phyloP scores from a whole-genome alignment of 1,139 yeast genomes.

The Wickerhamomyces sp. region DNA sequence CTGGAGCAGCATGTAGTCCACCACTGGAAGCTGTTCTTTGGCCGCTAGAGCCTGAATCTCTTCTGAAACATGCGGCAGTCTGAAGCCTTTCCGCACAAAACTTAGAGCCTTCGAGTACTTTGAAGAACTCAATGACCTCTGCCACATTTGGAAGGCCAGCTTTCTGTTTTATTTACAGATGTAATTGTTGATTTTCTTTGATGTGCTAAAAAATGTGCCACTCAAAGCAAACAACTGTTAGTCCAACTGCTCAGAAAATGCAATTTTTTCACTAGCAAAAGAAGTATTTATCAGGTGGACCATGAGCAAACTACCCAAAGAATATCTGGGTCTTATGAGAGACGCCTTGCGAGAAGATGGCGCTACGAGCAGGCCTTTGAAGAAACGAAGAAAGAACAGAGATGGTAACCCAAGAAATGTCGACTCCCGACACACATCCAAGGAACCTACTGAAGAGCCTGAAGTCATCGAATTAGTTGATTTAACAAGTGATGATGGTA shows the following conservation, averaged over 20 bases:
- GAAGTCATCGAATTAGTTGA: conserved; percentile 7
- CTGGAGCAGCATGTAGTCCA: conserved; percentile 10
- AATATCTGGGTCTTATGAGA: conserved; percentile 33
- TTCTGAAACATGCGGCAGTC: not conserved
- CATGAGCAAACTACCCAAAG: conserved; percentile 28
- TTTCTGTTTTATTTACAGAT: no score
- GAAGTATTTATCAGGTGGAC: not conserved
- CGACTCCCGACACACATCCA: conserved; percentile 2
- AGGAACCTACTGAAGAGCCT: conserved; percentile 2
- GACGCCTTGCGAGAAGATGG: conserved; percentile 27
- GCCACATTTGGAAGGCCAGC: not conserved
- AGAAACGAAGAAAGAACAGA: conserved; percentile 17
- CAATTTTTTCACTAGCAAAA: not conserved
- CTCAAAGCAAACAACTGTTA: no score
- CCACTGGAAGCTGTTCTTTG: conserved; percentile 6
- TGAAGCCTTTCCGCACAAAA: conserved; percentile 1
- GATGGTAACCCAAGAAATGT: not conserved
- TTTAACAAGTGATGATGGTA: conserved; percentile 2
- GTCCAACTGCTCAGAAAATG: no score
- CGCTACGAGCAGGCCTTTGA: conserved; percentile 20
- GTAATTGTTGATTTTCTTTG: no score
- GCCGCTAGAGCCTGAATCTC: not conserved
- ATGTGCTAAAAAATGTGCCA: not conserved
- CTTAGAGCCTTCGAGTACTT: not conserved
- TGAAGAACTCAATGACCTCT: not conserved